Base-by-base conservation (phyloP, 345 rosid species). In the Syzygium aromaticum region DNA sequence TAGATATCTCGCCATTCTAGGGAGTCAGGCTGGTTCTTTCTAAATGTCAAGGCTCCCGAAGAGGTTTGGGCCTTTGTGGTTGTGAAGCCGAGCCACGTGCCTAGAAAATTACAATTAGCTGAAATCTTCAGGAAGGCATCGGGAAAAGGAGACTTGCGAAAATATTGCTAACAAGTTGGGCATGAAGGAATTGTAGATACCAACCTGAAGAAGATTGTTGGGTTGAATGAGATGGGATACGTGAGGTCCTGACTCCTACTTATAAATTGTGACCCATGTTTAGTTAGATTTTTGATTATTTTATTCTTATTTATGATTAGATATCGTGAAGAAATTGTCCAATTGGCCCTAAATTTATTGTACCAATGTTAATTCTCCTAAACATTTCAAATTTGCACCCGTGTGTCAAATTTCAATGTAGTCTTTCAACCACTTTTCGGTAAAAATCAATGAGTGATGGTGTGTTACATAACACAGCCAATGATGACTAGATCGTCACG, bases 391-490 rank as follows among this genome's bases (percentile, higher is more conserved):
- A 25, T 59, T 51, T 59, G 0, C 0, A 43, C 7, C 46, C 46
- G 7, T 59, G 11, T 11, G 64, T 59, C 0, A 59, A 59, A 59
- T 27, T 59, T 0, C 64, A 59, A 27, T 59, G 15, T 11, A 59
- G 15, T 25, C 30, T 59, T 59, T 11, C 3, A 5, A 25, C 0
- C 16, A 27, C 11, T 59, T 59, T 59, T 59, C 27, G 30, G 3
- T 25, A 1, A 14, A 59, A 0, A 59, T 59, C 15, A 0, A 6
- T 1, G 7, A 57, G 63, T 11, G 63, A 57, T 57, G 63, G 25
- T 57, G 0, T 57, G 30, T 59, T 28, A 11, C 0, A 2, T 59
- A 59, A 0, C 0, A 25, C 0, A 0, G 0, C 11, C 0, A 0
- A 1, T 57, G 0, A 57, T 57, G 7, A 13, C 3, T 0, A 0